Evolutionary conservation across 139 green algal species (phyloP), one percentile per base, ranked within the genome.

Genomic region (Volvox reticuliferus): DNA sequence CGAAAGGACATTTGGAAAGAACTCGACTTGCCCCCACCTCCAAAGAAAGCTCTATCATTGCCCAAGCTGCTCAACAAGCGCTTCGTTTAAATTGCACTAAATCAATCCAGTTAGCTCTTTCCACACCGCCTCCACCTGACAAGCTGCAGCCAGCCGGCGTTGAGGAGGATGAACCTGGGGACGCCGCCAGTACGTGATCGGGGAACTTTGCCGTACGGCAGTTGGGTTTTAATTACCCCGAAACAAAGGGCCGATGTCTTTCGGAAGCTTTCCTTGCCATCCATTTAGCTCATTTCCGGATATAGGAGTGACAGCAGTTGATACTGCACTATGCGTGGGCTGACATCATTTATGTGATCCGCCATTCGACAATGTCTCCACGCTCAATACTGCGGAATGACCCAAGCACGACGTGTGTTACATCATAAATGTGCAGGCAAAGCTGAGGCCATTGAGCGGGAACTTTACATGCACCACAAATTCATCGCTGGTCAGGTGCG

Each of bases 1-100:
- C 35, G 35, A 18, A 79, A 79, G 35, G 24, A 65, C 1, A 44
- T 88, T 19, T 88, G 82, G 82, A 77, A 88, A 36, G 82, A 88
- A 26, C 63, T 88, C 1, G 55, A 77, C 13, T n/a, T 88, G 33
- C 63, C 33, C 21, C 82, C 82, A 44, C 82, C 82, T 37, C 35
- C 82, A 35, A 88, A 88, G 33, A 88, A 79, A 63, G 30, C 62
- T 28, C 2, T 62, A 35, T 2, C 50, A 14, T 65, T 62, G 21
- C 22, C 82, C 26, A 5, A 35, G 33, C 63, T 65, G 65, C 65
- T 12, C 62, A 77, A 21, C 61, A 87, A 77, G 9, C 81, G 32
- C 19, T 87, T 32, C 81, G 62, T 20, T 62, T 21, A 32, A 87
- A 77, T 3, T 87, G 81, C 32, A 63, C 76, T 13, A 76, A 30